Conservation (phyloP, 2,329 filamentous ascomycete species). For the Fusarium brevicatenulatum region DNA sequence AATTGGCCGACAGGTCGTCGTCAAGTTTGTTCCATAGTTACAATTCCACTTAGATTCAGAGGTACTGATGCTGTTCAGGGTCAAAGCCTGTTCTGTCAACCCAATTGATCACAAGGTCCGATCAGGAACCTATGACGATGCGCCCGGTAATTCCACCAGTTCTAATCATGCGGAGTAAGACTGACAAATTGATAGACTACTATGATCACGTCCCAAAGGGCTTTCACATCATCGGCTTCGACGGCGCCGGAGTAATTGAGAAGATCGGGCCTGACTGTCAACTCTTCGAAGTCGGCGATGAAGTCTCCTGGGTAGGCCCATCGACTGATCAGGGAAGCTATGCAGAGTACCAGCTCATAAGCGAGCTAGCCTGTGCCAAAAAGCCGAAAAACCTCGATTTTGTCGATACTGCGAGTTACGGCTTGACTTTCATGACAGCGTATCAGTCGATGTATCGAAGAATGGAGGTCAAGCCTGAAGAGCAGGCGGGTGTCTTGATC, state of each 20-base stretch:
- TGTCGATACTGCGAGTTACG: background rate
- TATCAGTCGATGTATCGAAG: background rate
- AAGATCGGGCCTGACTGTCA: background rate
- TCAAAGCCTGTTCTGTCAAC: background rate
- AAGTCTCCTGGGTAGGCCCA: background rate
- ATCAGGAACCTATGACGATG: background rate
- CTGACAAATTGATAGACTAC: background rate
- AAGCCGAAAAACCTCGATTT: background rate
- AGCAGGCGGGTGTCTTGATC: background rate
- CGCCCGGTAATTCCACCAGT: background rate
- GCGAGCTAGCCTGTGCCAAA: background rate
- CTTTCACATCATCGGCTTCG: background rate
- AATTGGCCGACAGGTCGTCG: background rate
- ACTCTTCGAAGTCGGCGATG: background rate
- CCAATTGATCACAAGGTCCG: constrained; percentile 4
- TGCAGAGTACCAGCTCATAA: background rate
- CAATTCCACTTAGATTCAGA: background rate
- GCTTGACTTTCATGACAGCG: background rate
- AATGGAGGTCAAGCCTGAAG: background rate
- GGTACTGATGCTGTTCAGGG: background rate
- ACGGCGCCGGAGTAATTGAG: background rate
- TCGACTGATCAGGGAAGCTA: background rate
- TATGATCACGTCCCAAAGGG: background rate
- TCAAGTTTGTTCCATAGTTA: background rate
- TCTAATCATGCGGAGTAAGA: fast-evolving